These are phyloP conservation scores for Mikania micrantha DNA, from an alignment of 129 eudicot genomes.

Conservation along the genomic window DNA sequence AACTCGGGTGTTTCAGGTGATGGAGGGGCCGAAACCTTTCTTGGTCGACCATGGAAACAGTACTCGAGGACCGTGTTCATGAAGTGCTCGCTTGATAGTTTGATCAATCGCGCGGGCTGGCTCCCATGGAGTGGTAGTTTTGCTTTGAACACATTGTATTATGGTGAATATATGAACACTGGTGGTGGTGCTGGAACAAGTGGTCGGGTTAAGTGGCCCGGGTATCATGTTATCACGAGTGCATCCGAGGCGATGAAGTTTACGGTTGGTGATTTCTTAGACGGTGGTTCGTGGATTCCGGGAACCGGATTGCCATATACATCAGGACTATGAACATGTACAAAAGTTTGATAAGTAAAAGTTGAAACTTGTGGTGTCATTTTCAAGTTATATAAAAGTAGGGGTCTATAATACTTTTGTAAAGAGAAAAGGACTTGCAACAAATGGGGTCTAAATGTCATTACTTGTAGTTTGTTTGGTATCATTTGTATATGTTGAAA, in stretches of 20 bases:
- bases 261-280: slow-evolving; percentile 54
- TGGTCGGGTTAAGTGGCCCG: slow-evolving; percentile 62
- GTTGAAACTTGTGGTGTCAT: slow-evolving; percentile 10
- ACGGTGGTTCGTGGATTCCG: slow-evolving; percentile 63
- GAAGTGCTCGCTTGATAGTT: slow-evolving; percentile 34
- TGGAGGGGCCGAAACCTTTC: slow-evolving; percentile 24
- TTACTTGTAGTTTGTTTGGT: slow-evolving; percentile 22
- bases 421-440: slow-evolving; percentile 21
- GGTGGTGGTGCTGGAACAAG: slow-evolving; percentile 57
- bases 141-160: slow-evolving; percentile 48
- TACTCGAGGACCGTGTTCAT: slow-evolving; percentile 57
- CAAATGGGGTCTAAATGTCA: slow-evolving; percentile 14
- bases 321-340: slow-evolving; percentile 40
- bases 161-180: slow-evolving; percentile 61
- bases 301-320: slow-evolving; percentile 52
- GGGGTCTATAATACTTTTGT: slow-evolving; percentile 8
- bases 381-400: slow-evolving; percentile 18
- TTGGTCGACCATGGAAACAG: slow-evolving; percentile 61
- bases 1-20: slow-evolving; percentile 31
- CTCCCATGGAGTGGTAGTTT: slow-evolving; percentile 46
- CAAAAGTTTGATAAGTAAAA: slow-evolving; percentile 15
- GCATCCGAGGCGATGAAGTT: slow-evolving; percentile 44
- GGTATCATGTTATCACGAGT: slow-evolving; percentile 46
- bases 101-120: slow-evolving; percentile 58
- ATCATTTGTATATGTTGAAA: slow-evolving; percentile 20